These are phyloP conservation scores for Aspergillus sp. DNA, from an alignment of 2,329 filamentous ascomycete species.

Conservation along the genomic window DNA sequence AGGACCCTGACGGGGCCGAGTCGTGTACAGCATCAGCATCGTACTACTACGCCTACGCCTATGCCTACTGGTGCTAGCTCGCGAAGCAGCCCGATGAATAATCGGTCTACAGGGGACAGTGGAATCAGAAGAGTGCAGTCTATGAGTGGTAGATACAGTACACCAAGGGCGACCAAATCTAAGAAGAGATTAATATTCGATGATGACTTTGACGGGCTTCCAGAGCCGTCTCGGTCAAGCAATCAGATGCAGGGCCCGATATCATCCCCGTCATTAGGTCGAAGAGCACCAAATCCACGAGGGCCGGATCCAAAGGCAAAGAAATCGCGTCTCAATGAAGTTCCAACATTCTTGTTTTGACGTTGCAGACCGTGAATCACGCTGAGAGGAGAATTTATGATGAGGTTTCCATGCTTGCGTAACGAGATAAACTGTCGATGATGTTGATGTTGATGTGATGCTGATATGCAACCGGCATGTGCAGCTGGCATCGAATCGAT, in stretches of 20 bases:
- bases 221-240: constrained; percentile 31
- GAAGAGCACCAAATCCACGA: constrained; percentile 15
- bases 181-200: constrained; percentile 41
- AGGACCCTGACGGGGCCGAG: constrained; percentile 10
- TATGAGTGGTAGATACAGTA: constrained; percentile 16
- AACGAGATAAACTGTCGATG: background rate
- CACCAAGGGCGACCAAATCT: constrained; percentile 23
- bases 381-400: background rate
- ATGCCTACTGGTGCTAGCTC: background rate
- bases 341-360: constrained; percentile 49
- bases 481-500: background rate
- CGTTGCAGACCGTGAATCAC: background rate
- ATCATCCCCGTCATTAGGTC: constrained; percentile 15
- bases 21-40: constrained; percentile 1
- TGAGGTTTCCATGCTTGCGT: background rate
- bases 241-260: constrained; percentile 25
- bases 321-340: constrained; percentile 44
- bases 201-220: constrained; percentile 42
- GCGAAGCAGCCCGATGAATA: constrained; percentile 3
- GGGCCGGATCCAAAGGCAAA: constrained; percentile 31
- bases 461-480: background rate
- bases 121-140: constrained; percentile 12
- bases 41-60: background rate
- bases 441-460: background rate
- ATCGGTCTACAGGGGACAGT: constrained; percentile 1